Evolutionary conservation across 495 filamentous ascomycete genomes (phyloP), one percentile per base, ranked within the genome.

Genomic region (Penicilliopsis zonata): DNA sequence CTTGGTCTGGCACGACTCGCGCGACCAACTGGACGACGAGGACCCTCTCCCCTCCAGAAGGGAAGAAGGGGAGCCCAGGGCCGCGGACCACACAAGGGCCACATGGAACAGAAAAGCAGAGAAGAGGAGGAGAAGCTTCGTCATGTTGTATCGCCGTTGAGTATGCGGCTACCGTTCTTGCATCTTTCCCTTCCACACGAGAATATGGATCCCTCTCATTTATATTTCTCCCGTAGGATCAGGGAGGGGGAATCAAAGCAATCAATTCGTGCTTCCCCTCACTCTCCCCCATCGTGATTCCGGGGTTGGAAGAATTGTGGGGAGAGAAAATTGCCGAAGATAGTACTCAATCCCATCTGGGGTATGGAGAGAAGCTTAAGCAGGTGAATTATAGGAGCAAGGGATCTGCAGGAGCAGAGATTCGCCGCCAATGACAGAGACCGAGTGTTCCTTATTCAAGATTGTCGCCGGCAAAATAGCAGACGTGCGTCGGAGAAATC

Each of bases 1-100:
- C n/a, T 21, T 34, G 1, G 18, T n/a, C 33, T 51, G 47, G 36
- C 47, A 51, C 30, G 28, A 16, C 9, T 19, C 13, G 30, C 30
- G 30, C 15, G 30, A 32, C n/a, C 21, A 6, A 23, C n/a, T n/a
- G n/a, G n/a, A n/a, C n/a, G n/a, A n/a, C n/a, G n/a, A n/a, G n/a
- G n/a, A n/a, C n/a, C n/a, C n/a, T n/a, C n/a, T n/a, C n/a, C n/a
- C n/a, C n/a, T n/a, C n/a, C n/a, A n/a, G n/a, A n/a, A n/a, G n/a
- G n/a, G n/a, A n/a, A n/a, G n/a, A n/a, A n/a, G n/a, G n/a, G n/a
- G n/a, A 23, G 6, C n/a, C 21, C 6, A 23, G 21, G 6, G 21
- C 21, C 6, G 21, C 21, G 21, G 21, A 23, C n/a, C 21, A n/a
- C 21, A 23, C 21, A 6, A 23, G n/a, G 6, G 21, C 21, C 21